These are phyloP conservation scores for Ustilago tritici DNA, from an alignment of 1,284 basidiomycete species.

Conservation along the genomic window DNA sequence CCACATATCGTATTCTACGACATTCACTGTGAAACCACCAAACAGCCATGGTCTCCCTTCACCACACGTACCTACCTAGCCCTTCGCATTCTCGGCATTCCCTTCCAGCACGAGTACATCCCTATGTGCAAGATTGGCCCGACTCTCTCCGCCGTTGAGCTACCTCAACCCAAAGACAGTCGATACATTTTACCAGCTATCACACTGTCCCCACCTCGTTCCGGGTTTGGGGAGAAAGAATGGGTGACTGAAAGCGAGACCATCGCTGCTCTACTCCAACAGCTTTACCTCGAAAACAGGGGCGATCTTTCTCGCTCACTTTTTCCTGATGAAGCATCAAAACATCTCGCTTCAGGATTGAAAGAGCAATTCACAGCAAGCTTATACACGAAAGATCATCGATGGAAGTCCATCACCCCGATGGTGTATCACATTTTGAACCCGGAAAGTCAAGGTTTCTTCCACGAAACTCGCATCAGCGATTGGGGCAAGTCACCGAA, in stretches of 20 bases:
- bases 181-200: slow-evolving; percentile 29
- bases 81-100: slow-evolving; percentile 32
- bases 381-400: slow-evolving; percentile 2
- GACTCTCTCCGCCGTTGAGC: slow-evolving; percentile 6
- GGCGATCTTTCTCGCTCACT: slow-evolving; percentile 18
- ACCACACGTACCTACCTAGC: slow-evolving; percentile 37
- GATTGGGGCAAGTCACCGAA: slow-evolving; percentile 26
- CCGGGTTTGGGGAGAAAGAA: background rate
- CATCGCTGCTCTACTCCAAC: slow-evolving; percentile 27
- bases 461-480: slow-evolving; percentile 9
- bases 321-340: slow-evolving; percentile 18
- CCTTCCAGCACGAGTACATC: slow-evolving; percentile 19
- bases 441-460: slow-evolving; percentile 28
- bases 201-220: slow-evolving; percentile 13
- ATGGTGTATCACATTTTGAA: slow-evolving; percentile 28
- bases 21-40: slow-evolving; percentile 26
- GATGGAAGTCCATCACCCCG: slow-evolving; percentile 30
- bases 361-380: slow-evolving; percentile 3
- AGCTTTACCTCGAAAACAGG: slow-evolving; percentile 24
- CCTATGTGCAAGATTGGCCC: slow-evolving; percentile 25
- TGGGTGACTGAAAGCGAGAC: slow-evolving; percentile 29
- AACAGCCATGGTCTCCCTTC: slow-evolving; percentile 39
- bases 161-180: background rate
- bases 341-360: background rate
- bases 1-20: slow-evolving; percentile 38